A percentile compares a stretch with the other conserved stretches of the same genome.
phyloP scores from a whole-genome alignment of 2,329 filamentous ascomycete species.

The Triangularia verruculosa region DNA sequence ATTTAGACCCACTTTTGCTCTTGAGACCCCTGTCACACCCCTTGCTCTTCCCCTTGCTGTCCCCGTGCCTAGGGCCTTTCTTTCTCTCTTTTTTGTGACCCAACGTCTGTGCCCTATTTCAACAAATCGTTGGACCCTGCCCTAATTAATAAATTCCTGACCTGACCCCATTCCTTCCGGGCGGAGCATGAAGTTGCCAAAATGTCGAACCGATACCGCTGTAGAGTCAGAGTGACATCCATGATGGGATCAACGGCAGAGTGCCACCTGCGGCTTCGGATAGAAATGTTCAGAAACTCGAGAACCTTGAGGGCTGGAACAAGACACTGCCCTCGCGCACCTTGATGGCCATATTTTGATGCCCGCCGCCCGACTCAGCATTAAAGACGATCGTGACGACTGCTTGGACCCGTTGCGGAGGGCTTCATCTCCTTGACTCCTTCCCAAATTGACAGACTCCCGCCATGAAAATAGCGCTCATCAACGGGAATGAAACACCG shows the following conservation, averaged over 20 bases:
- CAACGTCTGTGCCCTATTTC: neutral
- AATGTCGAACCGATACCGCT: neutral
- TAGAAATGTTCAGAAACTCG: neutral
- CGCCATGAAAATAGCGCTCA: neutral
- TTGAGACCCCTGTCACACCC: neutral
- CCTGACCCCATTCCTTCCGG: neutral
- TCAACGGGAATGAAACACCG: neutral
- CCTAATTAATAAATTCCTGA: neutral
- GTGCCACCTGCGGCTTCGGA: conserved; percentile 4
- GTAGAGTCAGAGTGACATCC: neutral
- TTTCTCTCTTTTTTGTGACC: neutral
- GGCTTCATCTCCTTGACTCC: neutral
- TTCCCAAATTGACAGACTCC: neutral
- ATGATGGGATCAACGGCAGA: neutral
- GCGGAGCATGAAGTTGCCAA: neutral
- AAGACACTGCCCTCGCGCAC: conserved; percentile 12
- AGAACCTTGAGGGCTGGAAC: conserved; percentile 16
- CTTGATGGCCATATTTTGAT: conserved; percentile 21
- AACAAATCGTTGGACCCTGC: neutral
- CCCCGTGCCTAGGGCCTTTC: neutral
- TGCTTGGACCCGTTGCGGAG: neutral
- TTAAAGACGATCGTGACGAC: neutral
- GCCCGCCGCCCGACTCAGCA: neutral
- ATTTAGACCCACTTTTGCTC: neutral
- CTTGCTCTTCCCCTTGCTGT: neutral